phyloP scores from a whole-genome alignment of 768 basidiomycete genomes.

The Leucogyrophana mollusca region DNA sequence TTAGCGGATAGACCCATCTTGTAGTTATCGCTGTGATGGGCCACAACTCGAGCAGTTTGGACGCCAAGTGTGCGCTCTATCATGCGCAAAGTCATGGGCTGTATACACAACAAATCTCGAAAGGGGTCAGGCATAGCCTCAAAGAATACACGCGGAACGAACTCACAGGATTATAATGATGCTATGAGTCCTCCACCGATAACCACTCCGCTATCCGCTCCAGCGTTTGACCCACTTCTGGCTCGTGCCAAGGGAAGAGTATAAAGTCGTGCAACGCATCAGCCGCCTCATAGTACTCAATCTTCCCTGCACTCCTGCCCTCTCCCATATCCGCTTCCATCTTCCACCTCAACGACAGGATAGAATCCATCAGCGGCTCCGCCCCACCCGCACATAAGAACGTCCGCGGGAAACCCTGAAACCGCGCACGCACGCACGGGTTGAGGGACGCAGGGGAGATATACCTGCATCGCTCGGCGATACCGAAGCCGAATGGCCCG shows the following conservation, averaged over 20 bases:
- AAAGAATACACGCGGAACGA: too few species aligned
- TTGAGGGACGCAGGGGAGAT: conserved; percentile 58
- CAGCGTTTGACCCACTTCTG: conserved; percentile 50
- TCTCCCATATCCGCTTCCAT: conserved; percentile 56
- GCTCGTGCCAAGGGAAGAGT: conserved; percentile 51
- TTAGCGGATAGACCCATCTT: too few species aligned
- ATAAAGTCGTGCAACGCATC: conserved; percentile 58
- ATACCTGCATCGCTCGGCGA: conserved; percentile 49
- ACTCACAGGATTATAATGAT: too few species aligned
- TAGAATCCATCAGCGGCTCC: conserved; percentile 57
- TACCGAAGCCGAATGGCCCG: conserved; percentile 47
- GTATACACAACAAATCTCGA: too few species aligned
- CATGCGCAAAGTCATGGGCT: too few species aligned
- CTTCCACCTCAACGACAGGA: conserved; percentile 43
- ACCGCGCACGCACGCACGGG: conserved; percentile 37
- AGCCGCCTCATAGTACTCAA: conserved; percentile 47
- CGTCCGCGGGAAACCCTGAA: conserved; percentile 58
- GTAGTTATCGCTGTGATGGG: too few species aligned
- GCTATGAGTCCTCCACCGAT: too few species aligned
- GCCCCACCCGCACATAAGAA: conserved; percentile 59
- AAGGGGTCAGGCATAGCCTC: too few species aligned
- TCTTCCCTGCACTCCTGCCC: conserved; percentile 34
- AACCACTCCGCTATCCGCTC: conserved; percentile 50
- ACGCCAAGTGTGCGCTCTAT: too few species aligned
- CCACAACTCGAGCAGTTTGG: too few species aligned